Conservation (phyloP, 2,329 filamentous ascomycete species). For the Dactylonectria estremocensis region DNA sequence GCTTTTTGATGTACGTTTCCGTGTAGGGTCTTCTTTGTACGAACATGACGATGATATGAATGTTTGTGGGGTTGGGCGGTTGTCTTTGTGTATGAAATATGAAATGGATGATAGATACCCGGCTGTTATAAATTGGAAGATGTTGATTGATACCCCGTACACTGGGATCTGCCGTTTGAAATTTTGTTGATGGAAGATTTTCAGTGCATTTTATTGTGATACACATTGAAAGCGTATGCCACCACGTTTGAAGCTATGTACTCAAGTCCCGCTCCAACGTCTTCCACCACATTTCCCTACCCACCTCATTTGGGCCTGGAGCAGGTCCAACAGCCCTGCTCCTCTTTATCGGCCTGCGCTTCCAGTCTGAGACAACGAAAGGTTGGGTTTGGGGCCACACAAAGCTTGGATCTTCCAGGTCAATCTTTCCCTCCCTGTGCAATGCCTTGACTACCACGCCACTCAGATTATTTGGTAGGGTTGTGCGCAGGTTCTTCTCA, state of each 20-base stretch:
- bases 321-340: constrained; percentile 34
- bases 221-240: constrained; percentile 14
- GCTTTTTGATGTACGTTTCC: constrained; percentile 28
- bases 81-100: constrained; percentile 19
- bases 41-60: constrained; percentile 29
- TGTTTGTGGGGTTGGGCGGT: constrained; percentile 24
- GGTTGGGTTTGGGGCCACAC: constrained; percentile 42
- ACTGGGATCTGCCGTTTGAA: background rate
- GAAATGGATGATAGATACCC: constrained; percentile 24
- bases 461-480: constrained; percentile 47
- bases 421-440: constrained; percentile 32
- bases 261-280: constrained; percentile 50
- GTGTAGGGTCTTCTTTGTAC: constrained; percentile 30
- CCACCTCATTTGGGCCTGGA: constrained; percentile 39
- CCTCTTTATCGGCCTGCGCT: constrained; percentile 44
- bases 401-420: constrained; percentile 38
- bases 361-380: constrained; percentile 46
- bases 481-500: constrained; percentile 40
- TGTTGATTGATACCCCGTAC: background rate
- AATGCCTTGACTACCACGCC: constrained; percentile 28
- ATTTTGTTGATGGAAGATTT: background rate
- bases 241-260: constrained; percentile 37
- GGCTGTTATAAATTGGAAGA: constrained; percentile 13
- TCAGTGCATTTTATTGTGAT: background rate
- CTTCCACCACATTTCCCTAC: constrained; percentile 49